Evolutionary conservation across 768 basidiomycete genomes (phyloP), one percentile per base, ranked within the genome.

Genomic region (Pulveroboletus ravenelii): DNA sequence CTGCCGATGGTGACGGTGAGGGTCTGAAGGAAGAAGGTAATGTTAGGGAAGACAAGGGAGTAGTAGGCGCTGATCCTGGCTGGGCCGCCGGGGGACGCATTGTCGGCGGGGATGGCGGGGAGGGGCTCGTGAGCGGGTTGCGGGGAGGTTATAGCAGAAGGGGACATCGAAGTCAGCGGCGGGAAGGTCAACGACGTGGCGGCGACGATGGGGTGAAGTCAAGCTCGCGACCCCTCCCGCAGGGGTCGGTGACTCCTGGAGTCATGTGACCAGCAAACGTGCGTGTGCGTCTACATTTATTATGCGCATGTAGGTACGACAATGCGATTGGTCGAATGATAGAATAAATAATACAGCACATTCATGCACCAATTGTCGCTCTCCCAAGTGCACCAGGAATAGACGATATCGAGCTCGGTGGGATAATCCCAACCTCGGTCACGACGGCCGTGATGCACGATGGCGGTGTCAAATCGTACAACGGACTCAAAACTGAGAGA

Each of bases 11-110:
- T 92, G 59, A 96, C 88, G 36, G 82, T 84, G 56, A 96, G 85
- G 18, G 92, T 97, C 73, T 96, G 90, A 50, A 99, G 88, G 75
- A 94, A 99, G 73, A 96, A 98, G 48, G 91, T 91, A 72, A 93
- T 94, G 67, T 85, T 82, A 30, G 90, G 90, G 66, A 96, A 96
- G 68, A 92, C 89, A 51, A 95, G 86, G 65, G 86, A 88, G 72
- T 93, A 94, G 65, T 93, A 95, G 53, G 93, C 93, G 67, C 85
- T 85, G 65, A 93, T 91, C 80, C 84, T 90, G 72, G 86, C 83
- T 56, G 84, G 78, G 25, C 68, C 50, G 41, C 62, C 62, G 56
- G 47, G 1, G 39, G 51, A 13, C 1, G 34, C 46, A 40, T 51
- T 45, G 39, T 54, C 55, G 38, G 48, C 37, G 44, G 45, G 29